phyloP scores from a whole-genome alignment of 345 rosid species.

The Eucalyptus paniculata region DNA sequence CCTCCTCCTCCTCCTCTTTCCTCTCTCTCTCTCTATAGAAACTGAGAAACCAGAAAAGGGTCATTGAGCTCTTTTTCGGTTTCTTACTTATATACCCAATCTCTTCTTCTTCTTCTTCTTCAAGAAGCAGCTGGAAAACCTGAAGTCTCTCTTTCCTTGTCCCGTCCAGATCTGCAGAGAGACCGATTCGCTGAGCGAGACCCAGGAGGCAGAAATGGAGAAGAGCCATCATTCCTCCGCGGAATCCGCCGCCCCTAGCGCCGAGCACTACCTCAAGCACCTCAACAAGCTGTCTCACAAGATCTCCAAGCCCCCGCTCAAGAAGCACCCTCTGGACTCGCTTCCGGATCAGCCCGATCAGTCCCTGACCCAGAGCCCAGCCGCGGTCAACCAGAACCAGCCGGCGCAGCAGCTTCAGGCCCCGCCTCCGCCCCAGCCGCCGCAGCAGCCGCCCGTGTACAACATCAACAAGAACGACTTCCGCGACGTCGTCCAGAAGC shows the following conservation, averaged over 20 bases:
- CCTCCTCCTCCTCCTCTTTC: background rate
- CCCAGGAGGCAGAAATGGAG: background rate
- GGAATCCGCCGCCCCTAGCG: background rate
- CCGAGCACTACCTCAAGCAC: conserved; percentile 43
- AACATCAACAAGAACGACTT: conserved; percentile 91
- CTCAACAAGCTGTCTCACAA: conserved; percentile 82
- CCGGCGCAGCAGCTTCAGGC: background rate
- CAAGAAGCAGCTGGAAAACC: background rate
- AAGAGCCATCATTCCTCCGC: background rate
- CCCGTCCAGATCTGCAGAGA: background rate
- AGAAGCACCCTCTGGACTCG: conserved; percentile 29
- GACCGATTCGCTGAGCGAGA: background rate
- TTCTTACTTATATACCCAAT: background rate
- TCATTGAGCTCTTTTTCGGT: background rate
- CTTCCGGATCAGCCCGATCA: background rate
- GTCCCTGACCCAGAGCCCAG: background rate
- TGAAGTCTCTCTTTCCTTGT: background rate
- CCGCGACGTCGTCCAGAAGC: conserved; percentile 87
- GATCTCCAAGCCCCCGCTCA: conserved; percentile 49
- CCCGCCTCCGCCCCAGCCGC: conserved; percentile 4
- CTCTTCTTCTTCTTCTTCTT: background rate
- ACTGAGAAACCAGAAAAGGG: background rate
- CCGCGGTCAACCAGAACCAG: background rate
- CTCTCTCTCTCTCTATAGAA: background rate
- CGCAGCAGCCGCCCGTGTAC: conserved; percentile 57